phyloP scores from a whole-genome alignment of 1,284 basidiomycete species.

The Entoloma clypeatum region DNA sequence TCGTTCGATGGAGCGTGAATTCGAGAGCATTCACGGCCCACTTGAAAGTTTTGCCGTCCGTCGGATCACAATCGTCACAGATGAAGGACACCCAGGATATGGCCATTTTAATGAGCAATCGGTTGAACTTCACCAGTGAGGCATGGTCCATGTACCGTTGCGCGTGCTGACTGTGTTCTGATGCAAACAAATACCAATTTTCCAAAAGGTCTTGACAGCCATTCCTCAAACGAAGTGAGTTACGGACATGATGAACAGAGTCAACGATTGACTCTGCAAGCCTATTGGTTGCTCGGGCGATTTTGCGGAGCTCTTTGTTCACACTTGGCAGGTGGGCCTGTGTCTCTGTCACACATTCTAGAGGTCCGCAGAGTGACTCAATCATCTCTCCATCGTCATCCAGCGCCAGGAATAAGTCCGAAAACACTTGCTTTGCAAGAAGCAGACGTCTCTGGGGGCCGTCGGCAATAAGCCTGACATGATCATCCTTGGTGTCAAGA shows the following conservation, averaged over 20 bases:
- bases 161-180: conserved; percentile 87
- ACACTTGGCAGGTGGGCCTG: conserved; percentile 92
- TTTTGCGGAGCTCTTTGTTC: conserved; percentile 88
- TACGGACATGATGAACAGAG: conserved; percentile 81
- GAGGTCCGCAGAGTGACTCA: conserved; percentile 40
- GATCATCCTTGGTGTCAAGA: conserved; percentile 78
- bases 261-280: conserved; percentile 92
- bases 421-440: conserved; percentile 77
- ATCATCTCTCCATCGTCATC: conserved; percentile 59
- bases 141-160: conserved; percentile 82
- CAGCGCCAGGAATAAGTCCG: conserved; percentile 56
- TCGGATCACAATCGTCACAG: conserved; percentile 96
- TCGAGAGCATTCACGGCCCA: conserved; percentile 98
- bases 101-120: conserved; percentile 80
- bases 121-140: conserved; percentile 74
- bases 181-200: conserved; percentile 97
- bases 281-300: conserved; percentile 83
- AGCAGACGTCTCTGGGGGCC: conserved; percentile 78
- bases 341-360: conserved; percentile 72
- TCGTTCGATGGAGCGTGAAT: conserved; percentile 88
- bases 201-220: conserved; percentile 88
- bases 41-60: conserved; percentile 95
- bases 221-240: conserved; percentile 55
- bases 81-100: conserved; percentile 99
- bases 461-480: conserved; percentile 84